These are phyloP conservation scores for Hymenoscyphus fructigenus DNA, from an alignment of 2,329 filamentous ascomycete genomes.

Conservation along the genomic window DNA sequence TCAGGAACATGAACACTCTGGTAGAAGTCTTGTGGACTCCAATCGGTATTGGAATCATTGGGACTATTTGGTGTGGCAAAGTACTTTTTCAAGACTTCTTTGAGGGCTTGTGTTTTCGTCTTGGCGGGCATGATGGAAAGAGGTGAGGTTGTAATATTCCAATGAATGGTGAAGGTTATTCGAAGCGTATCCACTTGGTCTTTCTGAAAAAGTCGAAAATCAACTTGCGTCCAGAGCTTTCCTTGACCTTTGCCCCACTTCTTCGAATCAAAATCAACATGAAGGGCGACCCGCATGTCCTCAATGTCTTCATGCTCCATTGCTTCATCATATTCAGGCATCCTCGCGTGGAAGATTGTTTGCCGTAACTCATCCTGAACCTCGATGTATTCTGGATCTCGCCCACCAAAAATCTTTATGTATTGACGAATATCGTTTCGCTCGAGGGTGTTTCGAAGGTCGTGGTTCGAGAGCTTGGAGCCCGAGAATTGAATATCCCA, in stretches of 20 bases:
- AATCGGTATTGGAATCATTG: constrained; percentile 31
- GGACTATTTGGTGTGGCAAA: constrained; percentile 22
- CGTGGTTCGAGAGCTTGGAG: constrained; percentile 22
- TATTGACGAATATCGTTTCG: constrained; percentile 22
- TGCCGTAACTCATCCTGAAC: constrained; percentile 24
- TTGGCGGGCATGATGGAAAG: constrained; percentile 19
- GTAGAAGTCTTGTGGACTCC: constrained; percentile 63
- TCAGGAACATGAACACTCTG: constrained; percentile 63
- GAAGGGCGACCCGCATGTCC: constrained; percentile 29
- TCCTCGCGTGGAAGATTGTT: constrained; percentile 20
- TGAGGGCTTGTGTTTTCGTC: constrained; percentile 22
- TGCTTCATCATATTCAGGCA: constrained; percentile 17
- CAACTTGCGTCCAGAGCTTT: constrained; percentile 33
- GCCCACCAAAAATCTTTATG: constrained; percentile 20
- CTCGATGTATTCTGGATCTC: constrained; percentile 21
- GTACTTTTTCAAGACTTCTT: constrained; percentile 32
- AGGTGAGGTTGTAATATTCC: constrained; percentile 33
- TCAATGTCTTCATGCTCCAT: constrained; percentile 25
- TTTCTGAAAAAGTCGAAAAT: constrained; percentile 23
- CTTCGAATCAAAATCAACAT: constrained; percentile 24
- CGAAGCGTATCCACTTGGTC: constrained; percentile 26
- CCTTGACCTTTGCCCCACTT: constrained; percentile 28
- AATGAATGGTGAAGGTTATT: constrained; percentile 32
- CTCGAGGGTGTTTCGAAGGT: constrained; percentile 16
- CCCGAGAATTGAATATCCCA: constrained; percentile 27